phyloP scores from a whole-genome alignment of 1,284 basidiomycete species.

The Mrakiaceae sp. region DNA sequence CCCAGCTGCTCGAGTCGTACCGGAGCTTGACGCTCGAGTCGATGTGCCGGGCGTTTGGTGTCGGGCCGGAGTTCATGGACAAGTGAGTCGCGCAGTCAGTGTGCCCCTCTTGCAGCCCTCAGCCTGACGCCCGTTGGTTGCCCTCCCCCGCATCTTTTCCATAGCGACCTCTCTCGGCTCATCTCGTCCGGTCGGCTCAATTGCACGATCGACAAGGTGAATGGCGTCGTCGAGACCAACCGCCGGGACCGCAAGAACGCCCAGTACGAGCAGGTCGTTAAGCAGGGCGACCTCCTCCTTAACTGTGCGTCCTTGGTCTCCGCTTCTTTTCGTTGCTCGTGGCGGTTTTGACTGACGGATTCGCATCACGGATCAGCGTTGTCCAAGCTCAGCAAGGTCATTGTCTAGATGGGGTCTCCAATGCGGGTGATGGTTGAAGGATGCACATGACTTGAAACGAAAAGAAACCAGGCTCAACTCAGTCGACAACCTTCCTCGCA shows the following conservation, averaged over 20 bases:
- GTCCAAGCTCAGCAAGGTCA: conserved; percentile 15
- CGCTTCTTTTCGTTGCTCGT: neutral
- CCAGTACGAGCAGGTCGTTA: conserved; percentile 80
- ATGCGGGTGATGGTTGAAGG: too few species aligned
- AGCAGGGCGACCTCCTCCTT: conserved; percentile 77
- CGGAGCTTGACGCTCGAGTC: conserved; percentile 80
- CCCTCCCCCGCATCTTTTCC: neutral
- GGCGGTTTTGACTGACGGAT: neutral
- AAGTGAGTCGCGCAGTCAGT: conserved; percentile 40
- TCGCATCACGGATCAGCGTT: conserved; percentile 1
- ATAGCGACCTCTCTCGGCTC: conserved; percentile 80
- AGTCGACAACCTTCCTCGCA: too few species aligned
- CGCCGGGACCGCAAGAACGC: conserved; percentile 70
- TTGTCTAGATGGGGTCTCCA: conserved; percentile 1
- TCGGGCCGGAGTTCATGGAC: conserved; percentile 79
- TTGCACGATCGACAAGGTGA: conserved; percentile 87
- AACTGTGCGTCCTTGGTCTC: conserved; percentile 37
- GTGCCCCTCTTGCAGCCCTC: neutral
- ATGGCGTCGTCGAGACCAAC: conserved; percentile 89
- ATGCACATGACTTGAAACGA: too few species aligned
- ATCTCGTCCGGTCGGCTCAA: conserved; percentile 83
- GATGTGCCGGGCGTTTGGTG: conserved; percentile 79
- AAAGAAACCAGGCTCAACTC: too few species aligned
- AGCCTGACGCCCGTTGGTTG: neutral
- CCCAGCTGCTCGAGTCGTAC: conserved; percentile 84